Conservation (phyloP, 805 yeast genomes). For the Pichia manshurica region DNA sequence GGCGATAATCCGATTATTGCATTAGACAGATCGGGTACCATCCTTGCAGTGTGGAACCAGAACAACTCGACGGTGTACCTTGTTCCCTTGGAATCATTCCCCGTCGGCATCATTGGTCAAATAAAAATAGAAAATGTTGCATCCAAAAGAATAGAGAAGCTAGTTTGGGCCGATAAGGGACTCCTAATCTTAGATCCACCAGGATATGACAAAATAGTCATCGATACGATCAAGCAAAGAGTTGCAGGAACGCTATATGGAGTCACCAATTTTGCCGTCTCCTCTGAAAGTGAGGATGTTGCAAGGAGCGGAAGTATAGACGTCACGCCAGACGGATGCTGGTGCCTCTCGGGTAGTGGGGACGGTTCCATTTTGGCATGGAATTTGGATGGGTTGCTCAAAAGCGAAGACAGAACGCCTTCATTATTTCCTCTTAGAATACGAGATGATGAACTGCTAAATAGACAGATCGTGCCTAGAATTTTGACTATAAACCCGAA, state of each 20-base stretch:
- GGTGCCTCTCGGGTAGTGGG: conserved; percentile 54
- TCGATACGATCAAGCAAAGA: conserved; percentile 21
- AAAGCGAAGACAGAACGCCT: not conserved
- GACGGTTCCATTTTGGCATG: conserved; percentile 49
- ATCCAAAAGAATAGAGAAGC: conserved; percentile 9
- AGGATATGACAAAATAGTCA: conserved; percentile 49
- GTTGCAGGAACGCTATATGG: conserved; percentile 37
- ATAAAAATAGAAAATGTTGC: conserved; percentile 34
- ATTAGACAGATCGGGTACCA: conserved; percentile 78
- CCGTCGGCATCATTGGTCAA: conserved; percentile 16
- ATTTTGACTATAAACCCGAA: conserved; percentile 58
- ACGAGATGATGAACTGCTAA: not conserved
- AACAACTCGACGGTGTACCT: conserved; percentile 16
- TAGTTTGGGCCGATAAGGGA: conserved; percentile 53
- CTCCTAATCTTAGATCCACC: conserved; percentile 51
- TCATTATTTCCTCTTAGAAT: conserved; percentile 11
- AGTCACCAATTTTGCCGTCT: conserved; percentile 33
- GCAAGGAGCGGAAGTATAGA: conserved; percentile 53
- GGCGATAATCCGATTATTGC: conserved; percentile 40
- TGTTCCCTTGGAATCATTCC: conserved; percentile 19
- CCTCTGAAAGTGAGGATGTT: conserved; percentile 18
- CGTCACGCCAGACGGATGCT: conserved; percentile 64
- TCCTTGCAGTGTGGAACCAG: conserved; percentile 59
- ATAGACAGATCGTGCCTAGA: conserved; percentile 35
- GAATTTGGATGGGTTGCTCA: conserved; percentile 31